A percentile compares a stretch with the other conserved stretches of the same genome.
These are phyloP conservation scores for Lecanicillium sp. DNA, from an alignment of 2,329 filamentous ascomycete species.

Conservation along the genomic window DNA sequence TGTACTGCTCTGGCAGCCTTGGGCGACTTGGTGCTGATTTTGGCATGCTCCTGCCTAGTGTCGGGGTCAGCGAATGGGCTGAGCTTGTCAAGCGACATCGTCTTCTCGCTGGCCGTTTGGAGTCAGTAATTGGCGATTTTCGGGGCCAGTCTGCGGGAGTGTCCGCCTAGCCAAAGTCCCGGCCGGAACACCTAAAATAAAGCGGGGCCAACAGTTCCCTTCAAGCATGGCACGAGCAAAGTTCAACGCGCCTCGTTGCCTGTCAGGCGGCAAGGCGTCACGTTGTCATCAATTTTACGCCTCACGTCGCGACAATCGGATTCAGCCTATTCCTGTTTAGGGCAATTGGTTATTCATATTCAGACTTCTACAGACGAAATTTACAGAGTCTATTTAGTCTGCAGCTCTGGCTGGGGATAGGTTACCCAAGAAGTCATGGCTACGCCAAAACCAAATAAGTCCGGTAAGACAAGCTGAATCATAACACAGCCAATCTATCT, in stretches of 20 bases:
- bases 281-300: too few relatives aligned
- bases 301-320: too few relatives aligned
- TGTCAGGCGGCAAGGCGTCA: too few relatives aligned
- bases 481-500: neutral
- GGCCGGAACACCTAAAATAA: too few relatives aligned
- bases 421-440: constrained; percentile 1
- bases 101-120: constrained; percentile 69
- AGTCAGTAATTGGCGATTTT: constrained; percentile 55
- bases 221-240: too few relatives aligned
- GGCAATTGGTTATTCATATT: too few relatives aligned
- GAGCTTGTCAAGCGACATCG: constrained; percentile 84
- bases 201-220: too few relatives aligned
- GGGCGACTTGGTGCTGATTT: constrained; percentile 90
- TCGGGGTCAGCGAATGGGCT: constrained; percentile 65
- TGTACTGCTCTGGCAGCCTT: constrained; percentile 88
- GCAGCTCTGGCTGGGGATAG: neutral
- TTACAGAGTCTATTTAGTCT: too few relatives aligned
- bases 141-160: constrained; percentile 11
- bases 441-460: constrained; percentile 4
- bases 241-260: too few relatives aligned
- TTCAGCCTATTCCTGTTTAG: too few relatives aligned
- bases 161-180: constrained; percentile 4
- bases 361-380: too few relatives aligned
- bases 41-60: constrained; percentile 66
- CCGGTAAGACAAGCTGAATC: constrained; percentile 1